These are phyloP conservation scores for Neofusicoccum kwambonambiense DNA, from an alignment of 2,329 filamentous ascomycete genomes.

Conservation along the genomic window DNA sequence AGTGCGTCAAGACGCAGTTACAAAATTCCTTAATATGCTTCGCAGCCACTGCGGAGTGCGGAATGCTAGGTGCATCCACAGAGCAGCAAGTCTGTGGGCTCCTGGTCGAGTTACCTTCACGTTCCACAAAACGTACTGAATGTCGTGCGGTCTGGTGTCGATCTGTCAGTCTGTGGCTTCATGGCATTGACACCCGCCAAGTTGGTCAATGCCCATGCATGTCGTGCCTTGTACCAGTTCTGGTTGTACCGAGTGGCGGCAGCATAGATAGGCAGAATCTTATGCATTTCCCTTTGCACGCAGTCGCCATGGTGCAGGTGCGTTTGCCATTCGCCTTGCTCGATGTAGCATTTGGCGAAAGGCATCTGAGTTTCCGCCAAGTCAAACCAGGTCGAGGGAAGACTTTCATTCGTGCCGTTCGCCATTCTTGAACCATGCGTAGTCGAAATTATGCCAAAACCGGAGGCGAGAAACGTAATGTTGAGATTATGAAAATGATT, in stretches of 20 bases:
- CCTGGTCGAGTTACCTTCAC: too few relatives aligned
- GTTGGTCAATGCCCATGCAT: constrained; percentile 96
- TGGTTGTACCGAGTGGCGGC: constrained; percentile 93
- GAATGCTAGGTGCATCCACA: too few relatives aligned
- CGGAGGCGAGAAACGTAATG: too few relatives aligned
- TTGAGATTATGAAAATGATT: too few relatives aligned
- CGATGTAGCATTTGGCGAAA: constrained; percentile 91
- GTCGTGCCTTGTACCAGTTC: constrained; percentile 98
- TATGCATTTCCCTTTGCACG: constrained; percentile 74
- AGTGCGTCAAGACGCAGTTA: too few relatives aligned
- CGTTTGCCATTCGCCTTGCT: constrained; percentile 95
- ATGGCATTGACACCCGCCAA: constrained; percentile 94
- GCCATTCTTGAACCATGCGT: constrained; percentile 23
- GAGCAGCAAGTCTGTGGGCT: too few relatives aligned
- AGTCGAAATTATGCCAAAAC: constrained; percentile 31
- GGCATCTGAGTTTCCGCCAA: constrained; percentile 63
- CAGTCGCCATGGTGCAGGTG: constrained; percentile 82
- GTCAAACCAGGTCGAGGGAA: constrained; percentile 29
- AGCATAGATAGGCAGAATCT: constrained; percentile 89
- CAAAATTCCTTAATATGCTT: too few relatives aligned
- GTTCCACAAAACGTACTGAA: too few relatives aligned
- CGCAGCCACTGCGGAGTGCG: too few relatives aligned
- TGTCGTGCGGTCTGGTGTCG: constrained; percentile 43
- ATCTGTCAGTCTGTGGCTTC: constrained; percentile 63
- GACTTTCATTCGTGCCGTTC: constrained; percentile 31